phyloP scores from a whole-genome alignment of 2,329 filamentous ascomycete genomes.

The Paecilomyces sp. region DNA sequence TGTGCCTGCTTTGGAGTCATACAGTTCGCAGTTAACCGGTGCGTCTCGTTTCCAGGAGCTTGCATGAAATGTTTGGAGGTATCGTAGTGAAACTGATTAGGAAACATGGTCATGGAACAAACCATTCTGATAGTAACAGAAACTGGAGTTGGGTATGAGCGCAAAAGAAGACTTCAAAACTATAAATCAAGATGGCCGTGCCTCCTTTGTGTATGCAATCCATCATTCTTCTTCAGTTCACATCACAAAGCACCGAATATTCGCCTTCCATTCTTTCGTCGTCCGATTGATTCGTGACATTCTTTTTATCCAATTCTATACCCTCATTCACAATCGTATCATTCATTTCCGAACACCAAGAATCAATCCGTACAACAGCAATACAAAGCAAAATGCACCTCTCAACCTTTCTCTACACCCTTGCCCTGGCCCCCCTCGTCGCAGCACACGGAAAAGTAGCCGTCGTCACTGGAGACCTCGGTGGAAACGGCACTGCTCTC shows the following conservation, averaged over 20 bases:
- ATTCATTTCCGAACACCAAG: not conserved
- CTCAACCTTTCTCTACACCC: not conserved
- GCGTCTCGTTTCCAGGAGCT: not conserved
- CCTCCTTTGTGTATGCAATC: too few relatives aligned
- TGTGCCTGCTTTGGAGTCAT: not conserved
- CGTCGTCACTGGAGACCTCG: constrained; percentile 3
- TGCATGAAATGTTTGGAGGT: not conserved
- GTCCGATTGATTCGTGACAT: not conserved
- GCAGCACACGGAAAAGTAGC: constrained; percentile 5
- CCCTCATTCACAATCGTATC: not conserved
- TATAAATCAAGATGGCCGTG: too few relatives aligned
- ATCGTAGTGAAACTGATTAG: not conserved
- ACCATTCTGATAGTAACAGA: not conserved
- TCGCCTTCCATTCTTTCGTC: not conserved
- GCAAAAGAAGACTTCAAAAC: too few relatives aligned
- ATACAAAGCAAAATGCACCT: constrained; percentile 2
- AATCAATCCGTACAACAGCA: not conserved
- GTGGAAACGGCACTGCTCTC: constrained; percentile 5
- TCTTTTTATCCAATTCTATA: not conserved
- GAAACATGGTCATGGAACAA: not conserved
- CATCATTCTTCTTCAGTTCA: not conserved
- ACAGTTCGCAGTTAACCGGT: not conserved
- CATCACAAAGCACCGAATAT: not conserved
- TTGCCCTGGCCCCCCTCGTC: constrained; percentile 1
- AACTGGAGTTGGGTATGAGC: too few relatives aligned